A percentile compares a stretch with the other conserved stretches of the same genome.
phyloP scores from a whole-genome alignment of 768 basidiomycete genomes.

The Tephrocybe rancida region DNA sequence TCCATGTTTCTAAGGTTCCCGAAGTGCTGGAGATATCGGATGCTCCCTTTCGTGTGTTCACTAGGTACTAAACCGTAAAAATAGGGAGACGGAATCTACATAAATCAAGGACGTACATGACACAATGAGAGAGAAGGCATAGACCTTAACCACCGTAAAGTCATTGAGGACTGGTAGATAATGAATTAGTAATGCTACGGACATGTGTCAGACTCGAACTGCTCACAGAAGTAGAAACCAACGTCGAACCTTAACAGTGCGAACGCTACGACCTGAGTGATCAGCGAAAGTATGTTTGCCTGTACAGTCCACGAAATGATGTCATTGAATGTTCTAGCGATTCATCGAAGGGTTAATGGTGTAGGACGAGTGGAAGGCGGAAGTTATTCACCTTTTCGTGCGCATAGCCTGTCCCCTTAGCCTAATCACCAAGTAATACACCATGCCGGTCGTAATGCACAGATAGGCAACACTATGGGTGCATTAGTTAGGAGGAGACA shows the following conservation, averaged over 20 bases:
- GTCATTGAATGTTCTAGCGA: not conserved
- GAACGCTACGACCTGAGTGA: conserved; percentile 1
- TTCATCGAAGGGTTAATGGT: not conserved
- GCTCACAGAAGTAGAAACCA: conserved; percentile 4
- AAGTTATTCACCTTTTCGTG: not conserved
- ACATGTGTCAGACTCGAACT: too few relatives aligned
- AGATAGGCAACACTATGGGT: not conserved
- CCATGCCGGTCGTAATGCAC: not conserved
- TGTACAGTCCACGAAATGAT: conserved; percentile 3
- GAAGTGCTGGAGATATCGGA: not conserved
- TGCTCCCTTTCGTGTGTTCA: not conserved
- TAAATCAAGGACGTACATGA: conserved; percentile 4
- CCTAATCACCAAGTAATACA: not conserved
- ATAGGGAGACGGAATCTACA: too few relatives aligned
- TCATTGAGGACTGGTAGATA: conserved; percentile 4
- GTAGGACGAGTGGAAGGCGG: not conserved
- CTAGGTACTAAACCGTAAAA: too few relatives aligned
- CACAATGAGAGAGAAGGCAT: conserved; percentile 3
- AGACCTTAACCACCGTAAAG: conserved; percentile 1
- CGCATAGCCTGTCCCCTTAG: not conserved
- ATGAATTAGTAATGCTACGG: too few relatives aligned
- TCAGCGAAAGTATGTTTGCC: not conserved
- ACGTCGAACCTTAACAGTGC: conserved; percentile 1
- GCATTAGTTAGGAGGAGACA: too few relatives aligned
- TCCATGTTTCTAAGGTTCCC: not conserved